Percentiles rank a stretch among this genome's conserved stretches.
These are phyloP conservation scores for Pholiota adiposa DNA, from an alignment of 1,284 basidiomycete species.

Conservation along the genomic window DNA sequence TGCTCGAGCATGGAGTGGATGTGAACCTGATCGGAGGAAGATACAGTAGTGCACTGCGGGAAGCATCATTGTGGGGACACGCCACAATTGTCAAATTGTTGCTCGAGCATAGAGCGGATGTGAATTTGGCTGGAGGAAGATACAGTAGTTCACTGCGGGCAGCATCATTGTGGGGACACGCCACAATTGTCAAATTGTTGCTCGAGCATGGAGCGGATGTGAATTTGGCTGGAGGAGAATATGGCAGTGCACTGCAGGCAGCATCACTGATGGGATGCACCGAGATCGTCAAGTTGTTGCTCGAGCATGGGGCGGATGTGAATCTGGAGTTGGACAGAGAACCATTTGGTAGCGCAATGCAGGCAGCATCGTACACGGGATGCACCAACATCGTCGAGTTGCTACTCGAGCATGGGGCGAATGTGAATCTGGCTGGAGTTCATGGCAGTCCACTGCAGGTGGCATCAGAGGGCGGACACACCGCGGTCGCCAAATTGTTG, in stretches of 20 bases:
- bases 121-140: neutral
- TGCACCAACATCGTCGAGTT: neutral
- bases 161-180: neutral
- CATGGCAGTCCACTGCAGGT: no score
- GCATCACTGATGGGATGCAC: neutral
- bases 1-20: no score
- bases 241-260: neutral
- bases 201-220: neutral
- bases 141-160: neutral
- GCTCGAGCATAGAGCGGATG: neutral
- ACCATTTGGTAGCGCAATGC: neutral
- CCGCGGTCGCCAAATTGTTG: no score
- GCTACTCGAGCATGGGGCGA: neutral
- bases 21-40: no score
- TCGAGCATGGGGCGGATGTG: neutral
- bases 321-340: neutral
- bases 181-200: neutral
- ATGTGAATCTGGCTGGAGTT: no score
- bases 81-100: neutral
- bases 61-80: neutral
- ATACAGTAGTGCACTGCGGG: neutral
- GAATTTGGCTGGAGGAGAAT: neutral
- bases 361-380: neutral
- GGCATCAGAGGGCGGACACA: no score
- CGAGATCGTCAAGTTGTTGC: neutral